These are phyloP conservation scores for Dactylellina cionopaga DNA, from an alignment of 2,329 filamentous ascomycete species.

Conservation along the genomic window DNA sequence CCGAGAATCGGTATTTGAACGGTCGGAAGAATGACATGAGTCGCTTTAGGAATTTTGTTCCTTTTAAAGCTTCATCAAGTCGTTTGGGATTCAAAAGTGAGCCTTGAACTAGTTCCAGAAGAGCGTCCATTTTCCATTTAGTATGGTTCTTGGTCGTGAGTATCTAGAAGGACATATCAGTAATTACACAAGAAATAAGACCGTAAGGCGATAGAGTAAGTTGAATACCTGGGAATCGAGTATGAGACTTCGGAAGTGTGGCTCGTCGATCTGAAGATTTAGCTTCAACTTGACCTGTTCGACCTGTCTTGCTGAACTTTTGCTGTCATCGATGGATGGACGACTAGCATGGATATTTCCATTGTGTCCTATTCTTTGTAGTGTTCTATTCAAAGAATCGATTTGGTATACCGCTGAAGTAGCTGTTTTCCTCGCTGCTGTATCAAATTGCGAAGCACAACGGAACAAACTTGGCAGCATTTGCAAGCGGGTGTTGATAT, in stretches of 20 bases:
- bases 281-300: conserved; percentile 69
- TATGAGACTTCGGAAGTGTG: conserved; percentile 71
- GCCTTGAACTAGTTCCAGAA: conserved; percentile 89
- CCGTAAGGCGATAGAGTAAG: not conserved
- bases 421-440: conserved; percentile 76
- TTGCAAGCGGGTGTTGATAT: conserved; percentile 85
- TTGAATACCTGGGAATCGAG: conserved; percentile 59
- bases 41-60: conserved; percentile 94
- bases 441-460: conserved; percentile 76
- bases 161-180: too few species aligned
- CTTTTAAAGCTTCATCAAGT: conserved; percentile 91
- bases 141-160: conserved; percentile 87
- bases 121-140: conserved; percentile 98
- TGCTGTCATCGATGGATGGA: conserved; percentile 57
- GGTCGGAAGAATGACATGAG: conserved; percentile 94
- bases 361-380: conserved; percentile 72
- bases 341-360: conserved; percentile 1
- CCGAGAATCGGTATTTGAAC: conserved; percentile 95
- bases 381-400: conserved; percentile 91
- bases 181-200: not conserved
- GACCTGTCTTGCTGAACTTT: conserved; percentile 61
- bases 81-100: conserved; percentile 90
- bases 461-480: conserved; percentile 86
- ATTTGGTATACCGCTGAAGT: conserved; percentile 96
- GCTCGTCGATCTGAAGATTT: conserved; percentile 72